These are phyloP conservation scores for Plasmopara viticola DNA, from an alignment of 352 stramenopile species.

Conservation along the genomic window DNA sequence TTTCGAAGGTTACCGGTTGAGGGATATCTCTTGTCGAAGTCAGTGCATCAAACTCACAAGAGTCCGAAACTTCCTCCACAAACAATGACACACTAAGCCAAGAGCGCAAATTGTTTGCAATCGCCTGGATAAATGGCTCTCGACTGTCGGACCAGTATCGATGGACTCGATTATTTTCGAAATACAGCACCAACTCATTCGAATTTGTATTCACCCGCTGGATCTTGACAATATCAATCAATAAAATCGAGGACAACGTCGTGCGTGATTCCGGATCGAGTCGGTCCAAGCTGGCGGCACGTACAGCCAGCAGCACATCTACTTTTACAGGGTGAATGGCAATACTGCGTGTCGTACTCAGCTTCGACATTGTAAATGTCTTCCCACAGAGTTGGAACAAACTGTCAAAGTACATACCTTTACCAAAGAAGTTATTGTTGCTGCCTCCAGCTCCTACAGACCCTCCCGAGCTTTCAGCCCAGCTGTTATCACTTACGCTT, in stretches of 20 bases:
- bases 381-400: constrained; percentile 82
- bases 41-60: constrained; percentile 78
- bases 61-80: constrained; percentile 80
- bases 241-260: constrained; percentile 73
- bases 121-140: constrained; percentile 82
- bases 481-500: constrained; percentile 34
- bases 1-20: constrained; percentile 76
- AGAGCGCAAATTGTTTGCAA: constrained; percentile 82
- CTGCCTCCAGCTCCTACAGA: constrained; percentile 3
- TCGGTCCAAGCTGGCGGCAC: constrained; percentile 69
- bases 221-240: constrained; percentile 87
- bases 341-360: constrained; percentile 72
- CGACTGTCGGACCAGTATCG: constrained; percentile 84
- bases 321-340: constrained; percentile 61
- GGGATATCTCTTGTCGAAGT: constrained; percentile 72
- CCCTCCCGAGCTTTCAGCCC: constrained; percentile 19
- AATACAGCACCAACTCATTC: constrained; percentile 79
- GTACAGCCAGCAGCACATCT: constrained; percentile 66
- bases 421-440: constrained; percentile 27
- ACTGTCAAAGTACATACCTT: constrained; percentile 84
- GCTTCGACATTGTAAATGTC: constrained; percentile 80
- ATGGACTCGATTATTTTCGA: constrained; percentile 81
- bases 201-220: constrained; percentile 81
- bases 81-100: constrained; percentile 78
- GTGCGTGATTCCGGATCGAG: constrained; percentile 56